Base-by-base conservation (phyloP, 2,329 filamentous ascomycete species). In the Chaetomium strumarium region DNA sequence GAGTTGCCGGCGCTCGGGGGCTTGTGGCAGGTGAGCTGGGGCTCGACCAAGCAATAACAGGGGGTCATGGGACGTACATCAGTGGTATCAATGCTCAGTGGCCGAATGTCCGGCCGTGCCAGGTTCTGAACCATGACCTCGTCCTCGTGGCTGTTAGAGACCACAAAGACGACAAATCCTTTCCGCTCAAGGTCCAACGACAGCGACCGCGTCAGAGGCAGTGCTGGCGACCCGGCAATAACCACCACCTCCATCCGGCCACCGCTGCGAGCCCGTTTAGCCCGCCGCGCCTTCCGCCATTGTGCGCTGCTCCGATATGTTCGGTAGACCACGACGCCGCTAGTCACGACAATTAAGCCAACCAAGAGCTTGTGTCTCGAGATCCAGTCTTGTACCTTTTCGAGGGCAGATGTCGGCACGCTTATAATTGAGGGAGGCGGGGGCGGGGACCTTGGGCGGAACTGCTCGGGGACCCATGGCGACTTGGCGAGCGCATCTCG, bases 151-250 rank as follows among this genome's bases (percentile, higher is more conserved):
- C 83, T 89, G 58, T 83, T 86, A 63, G 90, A 92, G 1, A 95
- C 88, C 55, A 99, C 77, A 68, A 90, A 99, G 51, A 97, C 89
- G 55, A 97, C 88, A 68, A 95, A 97, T 5, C 93, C 93, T 58
- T 90, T 83, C 55, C 90, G 79, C 71, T 97, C 93, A 60, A 99
- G 75, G 65, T 99, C 93, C 44, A 91, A 72, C 2, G 90, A 84
- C 49, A 97, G 75, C 11, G 89, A 90, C 63, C 85, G 86, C 7
- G 90, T 92, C 64, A 96, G 77, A 14, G 91, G 87, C 63, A 95
- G 84, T 46, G 85, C 82, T 2, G 90, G 87, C 17, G 89, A 90
- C n/a, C 92, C 92, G 19, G 90, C 90, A 57, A 97, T 80, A 29
- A 97, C 87, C 66, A 83, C 74, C 5, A 97, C 92, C 69, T 99